Evolutionary conservation across 2,329 filamentous ascomycete species (phyloP), one percentile per base, ranked within the genome.

Genomic region (Penicillium sp.): DNA sequence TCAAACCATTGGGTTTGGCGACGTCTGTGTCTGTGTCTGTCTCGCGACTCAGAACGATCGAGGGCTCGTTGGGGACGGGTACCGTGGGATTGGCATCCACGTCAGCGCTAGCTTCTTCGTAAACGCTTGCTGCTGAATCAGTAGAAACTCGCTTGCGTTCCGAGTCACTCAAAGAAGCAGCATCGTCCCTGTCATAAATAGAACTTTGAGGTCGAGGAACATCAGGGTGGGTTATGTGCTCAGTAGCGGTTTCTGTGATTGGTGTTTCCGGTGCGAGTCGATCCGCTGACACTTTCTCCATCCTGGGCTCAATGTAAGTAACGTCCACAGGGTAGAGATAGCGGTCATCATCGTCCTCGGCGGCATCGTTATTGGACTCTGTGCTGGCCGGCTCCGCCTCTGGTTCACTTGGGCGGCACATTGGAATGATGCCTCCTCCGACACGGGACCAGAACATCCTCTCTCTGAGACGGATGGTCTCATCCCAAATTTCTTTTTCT

Each of bases 381-480:
- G 42, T 18, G 18, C 15, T 16, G 35, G 55, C 42, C 15, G 35
- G 38, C 5, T 49, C 27, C 4, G 18, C 69, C 63, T 61, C 72
- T 34, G 53, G 25, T 29, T 59, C 56, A n/a, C 57, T 65, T 29
- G 57, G 44, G 13, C 60, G 63, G 27, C 78, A 77, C 13, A 82
- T 79, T 1, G 93, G 94, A 13, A 97, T 77, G 2, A 99, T 91
- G 15, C 94, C 94, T 29, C 92, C 94, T 27, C 93, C 93, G 50
- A 99, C 85, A 52, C 94, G 84, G 48, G 90, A 86, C 94, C 94
- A 99, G 71, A 99, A 99, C 89, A 99, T 96, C 64, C 93, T 87
- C 72, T 99, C 94, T 48, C 94, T 82, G 46, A 97, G 75, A 31
- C 88, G 85, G 12, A 97, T 89, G 54, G 91, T 91, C 77, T 99